phyloP scores from a whole-genome alignment of 768 basidiomycete species.

The Crepidotus variabilis region DNA sequence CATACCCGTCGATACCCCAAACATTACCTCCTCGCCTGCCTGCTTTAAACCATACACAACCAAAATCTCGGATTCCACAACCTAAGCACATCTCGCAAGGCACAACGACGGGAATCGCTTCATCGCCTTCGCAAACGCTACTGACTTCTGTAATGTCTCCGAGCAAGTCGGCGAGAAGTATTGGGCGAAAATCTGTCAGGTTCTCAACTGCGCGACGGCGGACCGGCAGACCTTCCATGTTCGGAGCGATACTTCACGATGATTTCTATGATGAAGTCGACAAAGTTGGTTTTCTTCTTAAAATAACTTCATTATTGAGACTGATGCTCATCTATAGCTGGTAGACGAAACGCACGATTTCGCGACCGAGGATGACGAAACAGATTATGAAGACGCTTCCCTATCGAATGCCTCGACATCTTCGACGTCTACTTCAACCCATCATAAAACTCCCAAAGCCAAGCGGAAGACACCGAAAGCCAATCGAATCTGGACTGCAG shows the following conservation, averaged over 20 bases:
- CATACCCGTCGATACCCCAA: too few relatives aligned
- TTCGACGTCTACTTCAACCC: conserved; percentile 2
- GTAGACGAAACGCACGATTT: conserved; percentile 23
- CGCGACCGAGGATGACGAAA: conserved; percentile 16
- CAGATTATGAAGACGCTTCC: conserved; percentile 8
- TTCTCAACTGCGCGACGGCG: conserved; percentile 19
- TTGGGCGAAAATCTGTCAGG: conserved; percentile 21
- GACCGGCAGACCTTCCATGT: conserved; percentile 19
- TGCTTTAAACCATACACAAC: too few relatives aligned
- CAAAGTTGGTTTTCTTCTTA: conserved; percentile 10
- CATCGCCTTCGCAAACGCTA: not conserved
- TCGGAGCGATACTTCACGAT: conserved; percentile 13
- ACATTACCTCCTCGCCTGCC: too few relatives aligned
- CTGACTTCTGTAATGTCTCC: not conserved
- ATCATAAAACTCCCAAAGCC: conserved; percentile 16
- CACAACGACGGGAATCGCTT: not conserved
- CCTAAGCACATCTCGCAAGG: not conserved
- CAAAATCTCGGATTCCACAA: too few relatives aligned
- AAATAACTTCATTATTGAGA: not conserved
- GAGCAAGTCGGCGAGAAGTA: conserved; percentile 8
- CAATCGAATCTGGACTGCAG: conserved; percentile 28
- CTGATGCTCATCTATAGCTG: conserved; percentile 13
- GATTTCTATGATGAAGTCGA: conserved; percentile 20
- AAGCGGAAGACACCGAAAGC: conserved; percentile 13
- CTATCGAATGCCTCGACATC: not conserved